phyloP scores from a whole-genome alignment of 2,329 filamentous ascomycete species.

The Trichoderma koningiopsis region DNA sequence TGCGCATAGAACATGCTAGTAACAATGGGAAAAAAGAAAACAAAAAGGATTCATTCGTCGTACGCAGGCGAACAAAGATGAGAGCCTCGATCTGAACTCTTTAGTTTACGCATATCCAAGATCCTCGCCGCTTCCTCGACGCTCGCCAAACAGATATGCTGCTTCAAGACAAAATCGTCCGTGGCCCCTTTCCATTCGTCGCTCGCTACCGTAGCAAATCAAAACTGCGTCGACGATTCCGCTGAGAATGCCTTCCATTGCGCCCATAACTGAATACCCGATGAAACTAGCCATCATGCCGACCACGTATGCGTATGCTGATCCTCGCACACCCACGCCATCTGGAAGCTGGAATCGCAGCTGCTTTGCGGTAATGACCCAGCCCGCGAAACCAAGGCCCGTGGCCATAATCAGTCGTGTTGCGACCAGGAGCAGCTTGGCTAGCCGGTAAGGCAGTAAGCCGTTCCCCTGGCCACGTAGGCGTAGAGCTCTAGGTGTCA shows the following conservation, averaged over 20 bases:
- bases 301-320: conserved; percentile 91
- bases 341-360: conserved; percentile 63
- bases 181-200: conserved; percentile 65
- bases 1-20: background rate
- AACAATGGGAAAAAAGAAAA: background rate
- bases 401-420: conserved; percentile 90
- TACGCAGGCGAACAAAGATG: background rate
- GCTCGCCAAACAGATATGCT: conserved; percentile 79
- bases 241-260: conserved; percentile 85
- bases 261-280: conserved; percentile 88
- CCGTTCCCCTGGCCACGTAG: conserved; percentile 50
- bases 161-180: conserved; percentile 90
- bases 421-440: conserved; percentile 88
- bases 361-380: conserved; percentile 88
- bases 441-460: conserved; percentile 84
- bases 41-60: background rate
- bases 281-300: conserved; percentile 91
- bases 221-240: conserved; percentile 86
- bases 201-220: conserved; percentile 93
- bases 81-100: background rate
- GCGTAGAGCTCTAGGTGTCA: conserved; percentile 58
- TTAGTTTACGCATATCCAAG: conserved; percentile 33
- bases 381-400: conserved; percentile 89
- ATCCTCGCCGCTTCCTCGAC: conserved; percentile 38
- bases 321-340: conserved; percentile 66